Percentiles rank a stretch among this genome's conserved stretches.
Evolutionary conservation across 2,329 filamentous ascomycete species (phyloP).

Genomic region (Tothia fuscella): DNA sequence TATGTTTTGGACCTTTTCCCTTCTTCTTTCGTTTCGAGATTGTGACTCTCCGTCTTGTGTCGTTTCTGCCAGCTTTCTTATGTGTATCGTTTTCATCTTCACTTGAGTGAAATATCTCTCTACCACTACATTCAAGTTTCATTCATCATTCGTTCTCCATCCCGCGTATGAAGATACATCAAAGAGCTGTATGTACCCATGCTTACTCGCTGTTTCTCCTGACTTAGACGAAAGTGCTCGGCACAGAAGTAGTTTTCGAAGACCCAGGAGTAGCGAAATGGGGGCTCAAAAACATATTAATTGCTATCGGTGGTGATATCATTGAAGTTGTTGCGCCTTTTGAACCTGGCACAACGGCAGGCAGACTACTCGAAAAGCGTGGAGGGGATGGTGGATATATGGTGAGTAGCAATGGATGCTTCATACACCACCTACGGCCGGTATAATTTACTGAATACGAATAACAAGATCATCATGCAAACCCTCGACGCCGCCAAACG

Average conservation of each 20-base stretch:
- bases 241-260: constrained; percentile 28
- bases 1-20: constrained; percentile 4
- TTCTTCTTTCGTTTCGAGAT: too few relatives aligned
- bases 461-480: constrained; percentile 39
- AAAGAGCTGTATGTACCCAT: not conserved
- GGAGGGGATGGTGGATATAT: constrained; percentile 37
- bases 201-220: not conserved
- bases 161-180: not conserved
- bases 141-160: not conserved
- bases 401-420: too few relatives aligned
- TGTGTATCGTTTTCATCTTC: not conserved
- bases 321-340: constrained; percentile 28
- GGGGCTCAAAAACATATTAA: constrained; percentile 30
- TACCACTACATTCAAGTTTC: not conserved
- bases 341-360: constrained; percentile 27
- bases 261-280: constrained; percentile 27
- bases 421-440: constrained; percentile 26
- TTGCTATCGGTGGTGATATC: constrained; percentile 32
- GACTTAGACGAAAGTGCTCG: constrained; percentile 25
- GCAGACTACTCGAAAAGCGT: constrained; percentile 28
- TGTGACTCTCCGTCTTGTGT: too few relatives aligned
- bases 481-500: constrained; percentile 27
- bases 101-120: not conserved
- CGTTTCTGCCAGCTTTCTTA: not conserved
- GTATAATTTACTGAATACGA: too few relatives aligned